Conservation (phyloP, 1,284 basidiomycete species). For the Cutaneotrichosporon daszewskae region DNA sequence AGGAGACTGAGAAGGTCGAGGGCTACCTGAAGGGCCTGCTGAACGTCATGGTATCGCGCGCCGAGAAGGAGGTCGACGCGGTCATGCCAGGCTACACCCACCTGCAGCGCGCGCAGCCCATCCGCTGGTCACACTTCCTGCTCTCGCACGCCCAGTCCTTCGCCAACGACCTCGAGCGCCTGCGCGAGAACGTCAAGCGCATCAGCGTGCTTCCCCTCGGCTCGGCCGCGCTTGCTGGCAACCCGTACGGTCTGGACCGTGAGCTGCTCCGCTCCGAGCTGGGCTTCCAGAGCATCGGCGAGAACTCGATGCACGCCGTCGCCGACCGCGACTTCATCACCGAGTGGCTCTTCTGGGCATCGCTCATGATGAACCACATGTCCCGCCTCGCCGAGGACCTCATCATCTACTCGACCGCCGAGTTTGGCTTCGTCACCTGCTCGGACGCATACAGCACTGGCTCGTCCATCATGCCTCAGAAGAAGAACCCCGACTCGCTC, state of each 20-base stretch:
- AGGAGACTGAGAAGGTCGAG: conserved; percentile 68
- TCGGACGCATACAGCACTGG: conserved; percentile 99
- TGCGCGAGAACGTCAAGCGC: conserved; percentile 73
- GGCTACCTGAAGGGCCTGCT: conserved; percentile 71
- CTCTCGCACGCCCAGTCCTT: conserved; percentile 93
- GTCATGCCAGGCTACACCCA: conserved; percentile 96
- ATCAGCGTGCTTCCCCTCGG: conserved; percentile 91
- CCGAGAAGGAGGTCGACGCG: conserved; percentile 83
- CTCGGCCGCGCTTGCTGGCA: conserved; percentile 90
- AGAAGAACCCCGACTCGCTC: conserved; percentile 96
- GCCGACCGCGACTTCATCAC: conserved; percentile 95
- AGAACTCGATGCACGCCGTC: conserved; percentile 93
- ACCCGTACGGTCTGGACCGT: conserved; percentile 86
- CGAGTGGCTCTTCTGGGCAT: conserved; percentile 96
- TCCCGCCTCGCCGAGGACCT: conserved; percentile 93
- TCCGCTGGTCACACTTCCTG: conserved; percentile 95
- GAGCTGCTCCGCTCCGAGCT: conserved; percentile 81
- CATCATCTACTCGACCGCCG: conserved; percentile 92
- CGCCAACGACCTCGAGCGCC: conserved; percentile 76
- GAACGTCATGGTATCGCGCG: conserved; percentile 80
- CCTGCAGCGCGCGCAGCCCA: conserved; percentile 92
- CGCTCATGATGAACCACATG: conserved; percentile 85
- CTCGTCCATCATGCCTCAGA: conserved; percentile 99
- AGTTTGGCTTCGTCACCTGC: conserved; percentile 90
- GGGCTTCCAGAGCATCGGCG: conserved; percentile 73